Conservation (phyloP, 768 basidiomycete genomes). For the Candolleomyces efflorescens region DNA sequence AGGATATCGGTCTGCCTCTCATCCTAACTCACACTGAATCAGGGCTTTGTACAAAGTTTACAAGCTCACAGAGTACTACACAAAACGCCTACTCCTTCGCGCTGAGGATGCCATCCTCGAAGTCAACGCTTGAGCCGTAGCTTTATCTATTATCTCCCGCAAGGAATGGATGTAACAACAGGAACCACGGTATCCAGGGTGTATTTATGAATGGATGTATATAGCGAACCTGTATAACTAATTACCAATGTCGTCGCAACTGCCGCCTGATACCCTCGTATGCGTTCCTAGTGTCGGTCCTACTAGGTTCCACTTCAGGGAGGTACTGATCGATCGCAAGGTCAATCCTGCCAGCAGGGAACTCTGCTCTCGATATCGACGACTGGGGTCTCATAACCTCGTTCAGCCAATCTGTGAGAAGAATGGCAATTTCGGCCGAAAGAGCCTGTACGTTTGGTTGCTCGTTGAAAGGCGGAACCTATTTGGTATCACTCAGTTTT, state of each 20-base stretch:
- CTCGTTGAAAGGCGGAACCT: conserved; percentile 83
- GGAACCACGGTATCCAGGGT: conserved; percentile 4
- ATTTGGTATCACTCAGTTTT: conserved; percentile 1
- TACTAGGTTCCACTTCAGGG: conserved; percentile 58
- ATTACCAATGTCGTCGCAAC: conserved; percentile 67
- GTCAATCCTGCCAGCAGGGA: conserved; percentile 78
- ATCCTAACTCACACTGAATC: conserved; percentile 1
- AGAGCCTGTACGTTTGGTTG: conserved; percentile 76
- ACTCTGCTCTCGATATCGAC: conserved; percentile 54
- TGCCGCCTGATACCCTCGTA: conserved; percentile 74
- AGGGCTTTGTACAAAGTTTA: conserved; percentile 76
- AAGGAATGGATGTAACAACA: conserved; percentile 1
- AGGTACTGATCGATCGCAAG: conserved; percentile 71
- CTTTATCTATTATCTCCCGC: neutral
- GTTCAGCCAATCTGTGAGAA: conserved; percentile 79
- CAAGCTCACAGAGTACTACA: conserved; percentile 50
- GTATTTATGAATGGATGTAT: neutral
- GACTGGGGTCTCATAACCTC: conserved; percentile 73
- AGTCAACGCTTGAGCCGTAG: conserved; percentile 40
- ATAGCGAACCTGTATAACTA: neutral
- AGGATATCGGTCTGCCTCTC: neutral
- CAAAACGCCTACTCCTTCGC: conserved; percentile 58
- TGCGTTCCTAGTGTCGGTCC: conserved; percentile 54
- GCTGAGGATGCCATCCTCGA: conserved; percentile 82
- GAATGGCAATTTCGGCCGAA: conserved; percentile 75